These are phyloP conservation scores for Polygonum aviculare DNA, from an alignment of 148 eudicot genomes.

Conservation along the genomic window DNA sequence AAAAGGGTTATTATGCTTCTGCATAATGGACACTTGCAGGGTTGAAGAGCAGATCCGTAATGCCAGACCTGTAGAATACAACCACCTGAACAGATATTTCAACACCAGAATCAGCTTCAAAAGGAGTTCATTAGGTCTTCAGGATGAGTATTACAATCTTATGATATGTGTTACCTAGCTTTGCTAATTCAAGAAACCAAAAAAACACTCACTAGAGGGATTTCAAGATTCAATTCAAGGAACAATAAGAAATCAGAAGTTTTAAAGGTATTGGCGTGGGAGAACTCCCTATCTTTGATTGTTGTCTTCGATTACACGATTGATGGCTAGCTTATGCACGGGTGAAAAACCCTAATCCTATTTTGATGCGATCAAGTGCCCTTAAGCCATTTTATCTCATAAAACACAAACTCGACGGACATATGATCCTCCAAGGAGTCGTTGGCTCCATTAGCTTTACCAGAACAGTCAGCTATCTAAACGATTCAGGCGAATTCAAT, in stretches of 20 bases:
- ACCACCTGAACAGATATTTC: slow-evolving; percentile 30
- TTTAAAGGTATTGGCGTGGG: background rate
- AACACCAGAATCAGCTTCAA: background rate
- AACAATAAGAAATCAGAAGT: background rate
- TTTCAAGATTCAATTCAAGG: background rate
- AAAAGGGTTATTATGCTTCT: slow-evolving; percentile 72
- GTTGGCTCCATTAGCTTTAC: background rate
- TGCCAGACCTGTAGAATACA: slow-evolving; percentile 85
- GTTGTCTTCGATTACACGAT: background rate
- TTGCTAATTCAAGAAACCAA: background rate
- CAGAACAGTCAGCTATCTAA: background rate
- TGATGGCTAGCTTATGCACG: background rate
- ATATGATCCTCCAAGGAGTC: background rate
- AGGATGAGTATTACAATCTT: background rate
- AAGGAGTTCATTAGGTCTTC: background rate
- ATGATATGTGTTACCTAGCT: background rate
- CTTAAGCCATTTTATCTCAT: background rate
- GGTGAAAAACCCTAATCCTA: background rate
- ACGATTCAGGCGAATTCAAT: background rate
- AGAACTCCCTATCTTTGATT: background rate
- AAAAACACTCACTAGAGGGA: background rate
- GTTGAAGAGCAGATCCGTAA: slow-evolving; percentile 63
- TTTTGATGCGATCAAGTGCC: background rate
- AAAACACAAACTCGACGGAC: background rate
- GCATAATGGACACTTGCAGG: slow-evolving; percentile 87